These are phyloP conservation scores for Boechera divaricarpa DNA, from an alignment of 345 rosid genomes.

Conservation along the genomic window DNA sequence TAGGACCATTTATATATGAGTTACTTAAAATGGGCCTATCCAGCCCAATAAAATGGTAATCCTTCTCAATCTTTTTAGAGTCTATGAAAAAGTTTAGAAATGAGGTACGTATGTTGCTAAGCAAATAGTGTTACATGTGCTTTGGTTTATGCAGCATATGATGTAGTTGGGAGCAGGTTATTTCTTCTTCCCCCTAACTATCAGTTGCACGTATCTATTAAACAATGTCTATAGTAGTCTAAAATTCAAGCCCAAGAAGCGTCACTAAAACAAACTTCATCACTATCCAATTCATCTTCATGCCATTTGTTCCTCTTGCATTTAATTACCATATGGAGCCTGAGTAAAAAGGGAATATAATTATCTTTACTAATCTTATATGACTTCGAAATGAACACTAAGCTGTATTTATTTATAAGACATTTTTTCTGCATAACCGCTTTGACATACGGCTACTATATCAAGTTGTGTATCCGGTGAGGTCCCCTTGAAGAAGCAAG, in stretches of 20 bases:
- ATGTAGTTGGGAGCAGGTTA: no score
- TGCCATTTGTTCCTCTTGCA: not conserved
- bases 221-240: not conserved
- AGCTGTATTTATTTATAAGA: not conserved
- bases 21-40: not conserved
- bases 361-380: not conserved
- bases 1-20: not conserved
- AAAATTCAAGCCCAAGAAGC: not conserved
- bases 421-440: not conserved
- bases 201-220: no score
- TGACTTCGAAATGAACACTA: not conserved
- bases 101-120: not conserved
- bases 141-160: not conserved
- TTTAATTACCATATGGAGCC: not conserved
- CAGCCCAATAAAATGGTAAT: not conserved
- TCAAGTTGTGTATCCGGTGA: not conserved
- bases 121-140: not conserved
- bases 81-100: not conserved
- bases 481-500: not conserved
- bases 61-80: not conserved
- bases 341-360: not conserved
- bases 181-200: no score
- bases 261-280: not conserved
- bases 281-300: not conserved
- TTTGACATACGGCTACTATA: not conserved